Base-by-base conservation (phyloP, 2,329 filamentous ascomycete species). In the Penicillium sp. region DNA sequence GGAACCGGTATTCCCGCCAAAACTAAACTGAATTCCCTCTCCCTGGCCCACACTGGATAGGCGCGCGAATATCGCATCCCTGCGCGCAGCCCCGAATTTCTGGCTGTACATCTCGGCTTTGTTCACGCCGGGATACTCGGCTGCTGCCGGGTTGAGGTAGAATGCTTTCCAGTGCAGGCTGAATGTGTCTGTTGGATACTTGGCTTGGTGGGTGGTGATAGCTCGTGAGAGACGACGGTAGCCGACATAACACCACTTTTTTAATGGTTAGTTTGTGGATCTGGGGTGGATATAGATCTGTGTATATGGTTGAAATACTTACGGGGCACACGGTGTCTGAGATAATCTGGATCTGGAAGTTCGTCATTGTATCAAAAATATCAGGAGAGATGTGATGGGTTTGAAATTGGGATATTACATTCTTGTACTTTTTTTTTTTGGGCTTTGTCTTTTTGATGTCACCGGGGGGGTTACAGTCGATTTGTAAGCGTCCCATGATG, bases 251-350 rank as follows among this genome's bases (percentile, higher is more conserved):
- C 91, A 89, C 82, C 84, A 75, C 69, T 75, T 55, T 51, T 41
- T 14, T 51, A 49, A 17, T 10, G 22, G 42, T 50, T 43, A 52
- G 17, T 28, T 47, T 31, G 43, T 44, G 40, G n/a, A 36, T 5
- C 35, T 36, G n/a, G 52, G 38, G 43, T 30, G 42, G 38, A 31
- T 19, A 31, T 50, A 43, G 10, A 35, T 33, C 9, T 30, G 44
- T 42, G 22, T 16, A 9, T n/a, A 26, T 35, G 19, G 17, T 33
- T 33, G 28, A 17, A 33, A 30, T 10, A 59, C 56, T 40, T 62
- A 75, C 78, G 67, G 90, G 88, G 70, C 90, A 95, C 64, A 94
- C 83, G 2, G 85, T 89, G 75, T 96, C 91, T n/a, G 84, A 90
- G 56, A 91, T 85, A 68, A 91, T 84, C 56, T 87, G 84, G 73